A percentile compares a stretch with the other conserved stretches of the same genome.
phyloP scores from a whole-genome alignment of 148 eudicot genomes.

The Agrostemma githago region DNA sequence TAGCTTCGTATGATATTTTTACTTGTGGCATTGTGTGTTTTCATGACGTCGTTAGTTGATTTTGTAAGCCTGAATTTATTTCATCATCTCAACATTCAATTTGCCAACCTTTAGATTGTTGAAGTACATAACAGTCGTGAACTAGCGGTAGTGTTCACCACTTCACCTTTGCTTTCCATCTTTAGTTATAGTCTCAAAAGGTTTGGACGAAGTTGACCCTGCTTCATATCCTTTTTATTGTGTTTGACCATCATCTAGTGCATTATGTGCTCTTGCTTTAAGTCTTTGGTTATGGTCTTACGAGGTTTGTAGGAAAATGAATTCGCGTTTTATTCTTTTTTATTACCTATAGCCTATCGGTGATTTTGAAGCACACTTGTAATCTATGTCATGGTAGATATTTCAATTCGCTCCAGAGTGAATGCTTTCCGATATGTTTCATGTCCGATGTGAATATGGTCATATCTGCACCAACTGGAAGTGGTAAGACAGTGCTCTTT shows the following conservation, averaged over 20 bases:
- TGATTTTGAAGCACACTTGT: constrained; percentile 6
- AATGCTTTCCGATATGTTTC: constrained; percentile 86
- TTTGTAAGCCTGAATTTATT: neutral
- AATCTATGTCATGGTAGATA: constrained; percentile 45
- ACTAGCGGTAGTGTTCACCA: neutral
- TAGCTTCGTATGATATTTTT: neutral
- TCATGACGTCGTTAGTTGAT: neutral
- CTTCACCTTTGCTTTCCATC: neutral
- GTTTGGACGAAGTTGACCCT: neutral
- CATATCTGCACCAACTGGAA: constrained; percentile 97
- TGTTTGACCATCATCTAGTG: neutral
- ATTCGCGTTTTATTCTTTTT: neutral
- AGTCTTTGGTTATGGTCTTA: neutral
- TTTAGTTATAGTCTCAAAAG: neutral
- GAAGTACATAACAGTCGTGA: neutral
- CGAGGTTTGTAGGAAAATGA: neutral
- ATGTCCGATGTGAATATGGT: constrained; percentile 87
- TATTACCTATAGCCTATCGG: neutral
- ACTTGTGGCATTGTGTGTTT: neutral
- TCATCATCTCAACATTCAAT: neutral
- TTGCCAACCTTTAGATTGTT: neutral
- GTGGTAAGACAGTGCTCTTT: constrained; percentile 96
- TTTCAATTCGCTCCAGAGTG: constrained; percentile 97
- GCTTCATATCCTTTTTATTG: neutral
- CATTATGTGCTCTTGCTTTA: neutral